Evolutionary conservation across 2,329 filamentous ascomycete species (phyloP), one percentile per base, ranked within the genome.

Genomic region (Curvularia sp.): DNA sequence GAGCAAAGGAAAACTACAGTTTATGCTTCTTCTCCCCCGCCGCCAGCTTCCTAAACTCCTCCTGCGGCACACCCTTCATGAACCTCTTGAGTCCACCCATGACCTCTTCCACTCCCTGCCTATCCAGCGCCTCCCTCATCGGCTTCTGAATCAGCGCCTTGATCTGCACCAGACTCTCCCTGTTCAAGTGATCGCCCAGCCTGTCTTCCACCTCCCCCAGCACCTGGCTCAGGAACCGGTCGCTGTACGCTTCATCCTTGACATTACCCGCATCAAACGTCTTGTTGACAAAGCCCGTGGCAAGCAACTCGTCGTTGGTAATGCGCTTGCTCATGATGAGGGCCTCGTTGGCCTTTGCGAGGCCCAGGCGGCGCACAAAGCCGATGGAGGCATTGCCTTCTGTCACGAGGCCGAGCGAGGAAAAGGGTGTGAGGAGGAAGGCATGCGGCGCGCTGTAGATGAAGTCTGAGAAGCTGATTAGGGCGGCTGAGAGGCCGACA

Each of bases 11-110:
- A 10, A 42, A 6, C 63, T 82, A 97, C 76, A 98, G 80, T 82
- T 98, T 98, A 80, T 99, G 95, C 75, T 89, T 92, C 86, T 97
- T 98, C 83, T 95, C 87, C 12, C 94, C 93, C 61, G 83, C 87
- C 1, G 92, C 92, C 74, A 98, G 81, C 83, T 91, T 93, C 71
- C 84, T 80, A 74, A 98, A 98, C 82, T 98, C 92, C 76, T 89
- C 85, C 82, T 97, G 93, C 19, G 95, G 95, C 42, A 93, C 83
- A 0, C 93, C 93, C 60, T 80, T 85, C 66, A 91, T 76, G 72
- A 98, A 97, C 58, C 93, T 82, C 61, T 93, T 88, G 72, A 98
- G 75, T 0, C 93, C 94, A 2, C 86, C 89, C 81, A 97, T 93
- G 1, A 95, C 92, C 83, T 98, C 94, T 32, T 86, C 81, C 6